phyloP scores from a whole-genome alignment of 441 rosid species.

The Brassica balearica region DNA sequence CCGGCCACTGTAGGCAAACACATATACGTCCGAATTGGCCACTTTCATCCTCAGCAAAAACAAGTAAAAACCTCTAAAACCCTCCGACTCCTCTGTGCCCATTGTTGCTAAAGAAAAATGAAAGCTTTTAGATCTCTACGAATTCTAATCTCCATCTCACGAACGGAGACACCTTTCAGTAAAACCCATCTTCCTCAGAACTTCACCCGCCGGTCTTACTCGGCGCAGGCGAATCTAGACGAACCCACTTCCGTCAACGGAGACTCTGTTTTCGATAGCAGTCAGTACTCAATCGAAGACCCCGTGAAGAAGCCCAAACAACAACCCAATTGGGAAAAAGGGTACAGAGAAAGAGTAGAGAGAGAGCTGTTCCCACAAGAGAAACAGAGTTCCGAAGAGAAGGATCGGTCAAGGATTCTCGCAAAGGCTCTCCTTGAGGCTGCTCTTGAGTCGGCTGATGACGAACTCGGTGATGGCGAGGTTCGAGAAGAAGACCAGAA shows the following conservation, averaged over 20 bases:
- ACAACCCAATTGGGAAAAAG: slow-evolving; percentile 70
- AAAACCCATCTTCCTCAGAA: slow-evolving; percentile 35
- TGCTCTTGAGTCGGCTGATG: slow-evolving; percentile 68
- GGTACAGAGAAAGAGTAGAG: slow-evolving; percentile 66
- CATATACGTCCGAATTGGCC: no score
- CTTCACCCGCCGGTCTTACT: slow-evolving; percentile 51
- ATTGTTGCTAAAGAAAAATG: slow-evolving; percentile 38
- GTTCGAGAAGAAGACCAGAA: slow-evolving; percentile 93
- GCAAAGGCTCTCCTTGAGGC: slow-evolving; percentile 82
- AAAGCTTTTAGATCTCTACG: slow-evolving; percentile 57
- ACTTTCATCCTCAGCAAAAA: no score
- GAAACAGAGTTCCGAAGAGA: slow-evolving; percentile 23
- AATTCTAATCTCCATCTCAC: slow-evolving; percentile 38
- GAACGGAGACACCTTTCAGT: slow-evolving; percentile 10
- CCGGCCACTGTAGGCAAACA: no score
- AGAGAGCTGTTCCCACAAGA: slow-evolving; percentile 55
- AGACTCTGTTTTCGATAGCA: slow-evolving; percentile 71
- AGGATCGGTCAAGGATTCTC: slow-evolving; percentile 60
- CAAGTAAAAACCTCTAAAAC: slow-evolving; percentile 40
- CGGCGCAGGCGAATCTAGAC: slow-evolving; percentile 64
- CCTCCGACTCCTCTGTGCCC: slow-evolving; percentile 20
- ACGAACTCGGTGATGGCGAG: slow-evolving; percentile 63
- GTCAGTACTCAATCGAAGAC: slow-evolving; percentile 49
- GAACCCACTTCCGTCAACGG: slow-evolving; percentile 48
- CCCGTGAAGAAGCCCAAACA: slow-evolving; percentile 19